Conservation (phyloP, 495 filamentous ascomycete species). For the Tuber indicum region DNA sequence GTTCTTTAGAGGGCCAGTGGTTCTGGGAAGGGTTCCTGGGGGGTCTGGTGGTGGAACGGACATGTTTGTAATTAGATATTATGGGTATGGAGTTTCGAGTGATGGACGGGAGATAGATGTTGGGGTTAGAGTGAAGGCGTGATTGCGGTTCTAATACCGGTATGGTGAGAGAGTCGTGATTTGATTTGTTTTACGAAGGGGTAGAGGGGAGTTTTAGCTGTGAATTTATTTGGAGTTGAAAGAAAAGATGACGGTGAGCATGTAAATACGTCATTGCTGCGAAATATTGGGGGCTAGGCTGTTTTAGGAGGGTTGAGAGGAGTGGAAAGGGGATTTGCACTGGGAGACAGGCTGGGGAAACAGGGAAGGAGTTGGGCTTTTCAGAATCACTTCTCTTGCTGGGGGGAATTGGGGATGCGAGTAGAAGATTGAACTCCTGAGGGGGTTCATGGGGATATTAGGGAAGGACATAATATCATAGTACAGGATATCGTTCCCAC, state of each 20-base stretch:
- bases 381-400: neutral
- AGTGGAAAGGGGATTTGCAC: constrained; percentile 4
- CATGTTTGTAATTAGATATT: constrained; percentile 14
- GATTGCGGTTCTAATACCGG: neutral
- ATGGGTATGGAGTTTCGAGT: constrained; percentile 23
- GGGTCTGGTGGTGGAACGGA: constrained; percentile 40
- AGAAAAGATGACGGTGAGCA: constrained; percentile 24
- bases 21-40: constrained; percentile 47
- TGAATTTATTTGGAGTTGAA: constrained; percentile 28
- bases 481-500: neutral
- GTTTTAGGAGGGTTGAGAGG: constrained; percentile 25
- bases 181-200: neutral
- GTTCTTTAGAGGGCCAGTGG: constrained; percentile 48
- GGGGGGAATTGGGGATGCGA: neutral
- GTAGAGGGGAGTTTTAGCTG: constrained; percentile 6
- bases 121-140: constrained; percentile 26
- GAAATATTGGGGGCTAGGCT: constrained; percentile 14
- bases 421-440: neutral
- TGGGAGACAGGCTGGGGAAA: neutral
- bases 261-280: constrained; percentile 17
- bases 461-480: neutral
- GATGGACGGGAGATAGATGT: constrained; percentile 10
- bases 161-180: neutral
- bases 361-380: neutral
- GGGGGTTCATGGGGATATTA: neutral